These are phyloP conservation scores for Colletotrichum sp. DNA, from an alignment of 2,329 filamentous ascomycete genomes.

Conservation along the genomic window DNA sequence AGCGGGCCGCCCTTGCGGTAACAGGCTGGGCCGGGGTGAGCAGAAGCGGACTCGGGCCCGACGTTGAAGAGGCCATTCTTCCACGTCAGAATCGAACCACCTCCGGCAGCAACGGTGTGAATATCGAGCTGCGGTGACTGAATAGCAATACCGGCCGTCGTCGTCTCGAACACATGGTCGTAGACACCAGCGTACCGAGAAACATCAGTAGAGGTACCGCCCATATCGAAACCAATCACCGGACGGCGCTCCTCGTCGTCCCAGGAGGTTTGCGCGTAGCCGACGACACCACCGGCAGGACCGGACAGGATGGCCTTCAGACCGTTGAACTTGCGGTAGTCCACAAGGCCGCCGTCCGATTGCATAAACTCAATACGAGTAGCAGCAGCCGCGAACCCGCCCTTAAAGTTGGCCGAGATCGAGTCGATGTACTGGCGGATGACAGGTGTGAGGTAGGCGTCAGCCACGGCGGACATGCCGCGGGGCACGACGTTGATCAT, in stretches of 20 bases:
- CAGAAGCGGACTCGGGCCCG: conserved; percentile 73
- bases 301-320: conserved; percentile 74
- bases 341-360: conserved; percentile 56
- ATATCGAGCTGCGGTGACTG: conserved; percentile 83
- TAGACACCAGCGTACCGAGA: conserved; percentile 63
- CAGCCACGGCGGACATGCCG: conserved; percentile 46
- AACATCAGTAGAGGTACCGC: conserved; percentile 77
- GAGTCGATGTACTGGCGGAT: conserved; percentile 38
- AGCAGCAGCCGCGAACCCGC: conserved; percentile 32
- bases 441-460: conserved; percentile 48
- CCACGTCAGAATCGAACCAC: conserved; percentile 74
- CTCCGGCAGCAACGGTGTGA: conserved; percentile 80
- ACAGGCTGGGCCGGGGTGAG: conserved; percentile 74
- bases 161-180: conserved; percentile 69
- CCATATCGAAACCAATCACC: conserved; percentile 77
- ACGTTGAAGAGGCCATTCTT: conserved; percentile 76
- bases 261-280: conserved; percentile 76
- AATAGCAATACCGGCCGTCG: conserved; percentile 78
- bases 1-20: conserved; percentile 76
- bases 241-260: conserved; percentile 70
- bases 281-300: conserved; percentile 79
- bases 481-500: conserved; percentile 51
- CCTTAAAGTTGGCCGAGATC: conserved; percentile 39
- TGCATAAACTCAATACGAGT: conserved; percentile 77
- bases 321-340: conserved; percentile 69